These are phyloP conservation scores for Elymus sibiricus DNA, from an alignment of 176 grass and related monocot species.

Conservation along the genomic window DNA sequence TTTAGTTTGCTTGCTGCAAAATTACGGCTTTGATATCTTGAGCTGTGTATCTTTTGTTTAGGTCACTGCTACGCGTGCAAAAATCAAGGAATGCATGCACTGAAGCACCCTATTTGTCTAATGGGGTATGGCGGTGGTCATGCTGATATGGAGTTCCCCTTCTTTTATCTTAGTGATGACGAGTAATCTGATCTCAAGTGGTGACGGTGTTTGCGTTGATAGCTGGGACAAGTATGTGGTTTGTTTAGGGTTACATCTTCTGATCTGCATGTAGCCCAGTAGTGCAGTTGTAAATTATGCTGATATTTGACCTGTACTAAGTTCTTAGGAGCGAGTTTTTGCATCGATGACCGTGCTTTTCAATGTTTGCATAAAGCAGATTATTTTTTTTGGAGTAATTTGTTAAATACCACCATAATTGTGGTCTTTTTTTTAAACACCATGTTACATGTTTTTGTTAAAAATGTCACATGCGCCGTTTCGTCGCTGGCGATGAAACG, in stretches of 20 bases:
- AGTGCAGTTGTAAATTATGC: no score
- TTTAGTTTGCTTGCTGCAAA: not conserved
- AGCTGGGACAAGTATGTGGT: not conserved
- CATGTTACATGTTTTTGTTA: no score
- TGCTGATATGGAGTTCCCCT: not conserved
- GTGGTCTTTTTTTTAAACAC: no score
- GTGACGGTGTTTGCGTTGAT: not conserved
- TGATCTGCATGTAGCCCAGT: no score
- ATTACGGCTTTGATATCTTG: not conserved
- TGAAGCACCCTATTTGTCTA: not conserved
- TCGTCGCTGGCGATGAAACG: no score
- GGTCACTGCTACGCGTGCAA: constrained; percentile 3
- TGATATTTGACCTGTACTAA: no score
- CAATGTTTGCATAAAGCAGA: no score
- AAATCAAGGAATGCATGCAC: constrained; percentile 1
- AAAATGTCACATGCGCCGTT: no score
- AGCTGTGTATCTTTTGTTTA: not conserved
- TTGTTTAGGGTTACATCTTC: not conserved
- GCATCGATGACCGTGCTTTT: no score
- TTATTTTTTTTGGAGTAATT: no score
- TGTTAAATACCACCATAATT: no score
- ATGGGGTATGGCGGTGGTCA: not conserved
- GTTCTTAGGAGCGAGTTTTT: no score
- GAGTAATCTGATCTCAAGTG: not conserved
- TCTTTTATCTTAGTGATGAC: not conserved